Base-by-base conservation (phyloP, 345 rosid genomes). In the Pelargonium nanum region DNA sequence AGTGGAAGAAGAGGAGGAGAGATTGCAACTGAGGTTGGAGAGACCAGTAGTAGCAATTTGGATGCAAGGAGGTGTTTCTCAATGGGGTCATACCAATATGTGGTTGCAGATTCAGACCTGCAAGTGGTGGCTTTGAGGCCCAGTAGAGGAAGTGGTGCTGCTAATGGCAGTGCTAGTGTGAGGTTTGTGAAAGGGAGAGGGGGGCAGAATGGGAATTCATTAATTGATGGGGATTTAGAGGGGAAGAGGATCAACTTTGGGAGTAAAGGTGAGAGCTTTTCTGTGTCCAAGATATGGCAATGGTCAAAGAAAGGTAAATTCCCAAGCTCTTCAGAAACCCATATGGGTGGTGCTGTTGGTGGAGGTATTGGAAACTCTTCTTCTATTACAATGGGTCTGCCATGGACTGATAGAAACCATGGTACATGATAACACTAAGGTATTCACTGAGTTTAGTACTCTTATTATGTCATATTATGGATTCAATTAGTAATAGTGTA, bases 261-360 rank as follows among this genome's bases (percentile, higher is more conserved):
- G 58, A 91, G 81, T 72, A 87, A 80, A 80, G 91, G 94, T 34
- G 97, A 91, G 64, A 91, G 97, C 89, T 85, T 85, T 66, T 91
- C 97, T 60, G 91, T 91, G 66, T 91, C 96, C 19, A 89, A 89
- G 83, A 81, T 84, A 59, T 89, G 96, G 96, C 87, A 84, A 62
- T 89, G 96, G 96, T 86, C 96, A 48, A 86, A 68, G 72, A 86
- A 87, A 72, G 83, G 76, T 50, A 83, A 77, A 64, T 70, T 75
- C 64, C 68, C 73, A 50, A 75, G 63, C 73, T 68, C 78, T 28
- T 72, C 81, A 26, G 83, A 74, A 53, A 57, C 79, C 15, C 75
- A 67, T 25, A 26, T 28, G 53, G 65, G 4, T n/a, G 22, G 16
- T 40, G 48, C 6, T 30, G 10, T 6, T 30, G 40, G 40, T 12